Conservation (phyloP, 2,329 filamentous ascomycete species). For the Colletotrichum navitas region DNA sequence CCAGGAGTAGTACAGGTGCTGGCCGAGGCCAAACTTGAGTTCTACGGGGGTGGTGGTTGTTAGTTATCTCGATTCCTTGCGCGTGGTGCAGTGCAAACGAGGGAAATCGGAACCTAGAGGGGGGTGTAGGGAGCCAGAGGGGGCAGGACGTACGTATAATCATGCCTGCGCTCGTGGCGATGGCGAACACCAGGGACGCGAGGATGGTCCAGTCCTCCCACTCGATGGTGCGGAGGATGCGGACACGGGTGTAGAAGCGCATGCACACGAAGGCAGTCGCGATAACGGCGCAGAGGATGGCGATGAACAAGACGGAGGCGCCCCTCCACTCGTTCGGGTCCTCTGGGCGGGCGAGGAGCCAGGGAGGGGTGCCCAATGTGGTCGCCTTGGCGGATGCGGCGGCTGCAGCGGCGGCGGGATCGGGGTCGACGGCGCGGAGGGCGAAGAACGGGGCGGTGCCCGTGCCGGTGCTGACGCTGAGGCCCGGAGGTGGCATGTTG, state of each 20-base stretch:
- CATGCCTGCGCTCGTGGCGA: constrained; percentile 38
- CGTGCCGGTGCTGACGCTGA: constrained; percentile 8
- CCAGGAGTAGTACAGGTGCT: constrained; percentile 28
- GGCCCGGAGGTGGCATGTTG: constrained; percentile 26
- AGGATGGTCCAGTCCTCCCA: constrained; percentile 53
- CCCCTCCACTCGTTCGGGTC: constrained; percentile 40
- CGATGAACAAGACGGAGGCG: constrained; percentile 41
- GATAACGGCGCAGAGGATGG: constrained; percentile 43
- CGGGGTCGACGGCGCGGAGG: constrained; percentile 13
- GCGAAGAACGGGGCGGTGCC: background rate
- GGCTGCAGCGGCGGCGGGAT: constrained; percentile 4
- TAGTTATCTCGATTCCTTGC: background rate
- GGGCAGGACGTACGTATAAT: constrained; percentile 31
- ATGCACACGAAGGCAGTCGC: constrained; percentile 48
- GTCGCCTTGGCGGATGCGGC: constrained; percentile 1
- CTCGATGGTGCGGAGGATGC: constrained; percentile 51
- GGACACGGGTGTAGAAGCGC: constrained; percentile 52
- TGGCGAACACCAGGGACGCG: constrained; percentile 47
- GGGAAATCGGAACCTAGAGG: background rate
- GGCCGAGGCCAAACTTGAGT: constrained; percentile 36
- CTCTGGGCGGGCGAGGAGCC: constrained; percentile 14
- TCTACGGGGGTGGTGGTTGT: constrained; percentile 15
- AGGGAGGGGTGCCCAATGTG: constrained; percentile 16
- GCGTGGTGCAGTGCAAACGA: background rate
- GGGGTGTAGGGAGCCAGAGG: background rate